Percentiles rank a stretch among this genome's conserved stretches.
phyloP scores from a whole-genome alignment of 2,329 filamentous ascomycete species.

The Sarocladium strictum region DNA sequence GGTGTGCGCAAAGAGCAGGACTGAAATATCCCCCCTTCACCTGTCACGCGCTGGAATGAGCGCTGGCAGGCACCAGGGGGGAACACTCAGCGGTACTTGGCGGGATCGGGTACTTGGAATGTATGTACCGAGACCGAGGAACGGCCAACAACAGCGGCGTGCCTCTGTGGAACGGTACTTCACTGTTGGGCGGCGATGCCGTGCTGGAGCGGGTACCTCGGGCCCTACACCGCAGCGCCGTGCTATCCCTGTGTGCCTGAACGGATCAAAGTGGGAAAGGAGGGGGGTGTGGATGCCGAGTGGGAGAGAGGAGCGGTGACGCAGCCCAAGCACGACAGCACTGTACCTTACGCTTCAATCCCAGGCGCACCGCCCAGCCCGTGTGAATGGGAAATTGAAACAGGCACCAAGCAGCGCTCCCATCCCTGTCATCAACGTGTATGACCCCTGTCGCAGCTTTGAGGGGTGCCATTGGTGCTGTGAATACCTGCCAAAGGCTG shows the following conservation, averaged over 20 bases:
- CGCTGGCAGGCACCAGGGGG: not conserved
- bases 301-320: slow-evolving; percentile 2
- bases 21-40: not conserved
- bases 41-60: slow-evolving; percentile 9
- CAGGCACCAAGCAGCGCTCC: slow-evolving; percentile 15
- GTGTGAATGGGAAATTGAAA: slow-evolving; percentile 13
- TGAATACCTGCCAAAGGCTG: not conserved
- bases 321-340: slow-evolving; percentile 5
- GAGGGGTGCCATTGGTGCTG: not conserved
- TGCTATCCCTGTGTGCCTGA: slow-evolving; percentile 6
- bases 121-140: slow-evolving; percentile 7
- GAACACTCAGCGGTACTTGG: slow-evolving; percentile 1
- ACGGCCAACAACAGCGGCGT: not conserved
- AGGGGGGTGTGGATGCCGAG: slow-evolving; percentile 10
- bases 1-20: not conserved
- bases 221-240: not conserved
- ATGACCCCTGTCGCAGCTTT: not conserved
- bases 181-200: not conserved
- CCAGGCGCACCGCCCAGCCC: slow-evolving; percentile 10
- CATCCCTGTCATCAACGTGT: slow-evolving; percentile 1
- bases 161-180: slow-evolving; percentile 3
- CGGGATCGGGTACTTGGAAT: slow-evolving; percentile 7
- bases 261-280: not conserved
- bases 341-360: too few relatives aligned
- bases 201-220: not conserved